phyloP scores from a whole-genome alignment of 371 early-diverging fungal genomes.

The Mucor mucedo region DNA sequence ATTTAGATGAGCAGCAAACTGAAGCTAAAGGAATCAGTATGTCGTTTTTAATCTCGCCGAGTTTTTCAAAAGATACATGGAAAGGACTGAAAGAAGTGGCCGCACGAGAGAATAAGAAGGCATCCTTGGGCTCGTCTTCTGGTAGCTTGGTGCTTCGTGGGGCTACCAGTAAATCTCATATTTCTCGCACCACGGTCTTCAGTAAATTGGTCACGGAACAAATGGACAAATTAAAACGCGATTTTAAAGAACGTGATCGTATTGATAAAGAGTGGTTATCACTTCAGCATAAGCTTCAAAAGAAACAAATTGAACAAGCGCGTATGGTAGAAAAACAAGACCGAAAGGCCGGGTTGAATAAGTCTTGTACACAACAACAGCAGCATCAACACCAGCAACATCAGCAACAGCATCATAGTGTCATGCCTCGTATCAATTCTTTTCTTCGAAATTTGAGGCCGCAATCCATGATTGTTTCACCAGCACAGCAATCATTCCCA shows the following conservation, averaged over 20 bases:
- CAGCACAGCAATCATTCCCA: conserved; percentile 21
- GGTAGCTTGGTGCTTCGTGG: conserved; percentile 26
- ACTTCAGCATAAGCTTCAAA: conserved; percentile 69
- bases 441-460: conserved; percentile 40
- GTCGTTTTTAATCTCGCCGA: conserved; percentile 35
- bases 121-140: conserved; percentile 25
- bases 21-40: conserved; percentile 15
- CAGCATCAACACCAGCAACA: not conserved
- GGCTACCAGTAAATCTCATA: conserved; percentile 22
- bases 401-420: conserved; percentile 14
- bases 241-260: conserved; percentile 75
- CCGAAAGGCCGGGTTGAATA: conserved; percentile 15
- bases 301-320: conserved; percentile 73
- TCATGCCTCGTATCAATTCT: conserved; percentile 48
- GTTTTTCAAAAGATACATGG: conserved; percentile 31
- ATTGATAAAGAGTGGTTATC: conserved; percentile 72
- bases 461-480: conserved; percentile 22
- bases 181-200: conserved; percentile 45
- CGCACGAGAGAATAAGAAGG: conserved; percentile 39
- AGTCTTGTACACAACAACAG: not conserved
- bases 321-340: conserved; percentile 65
- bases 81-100: conserved; percentile 47
- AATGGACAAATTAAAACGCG: conserved; percentile 70
- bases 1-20: conserved; percentile 28
- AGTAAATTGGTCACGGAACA: conserved; percentile 66